Evolutionary conservation across 441 rosid species (phyloP).

Genomic region (Bruguiera hainesii): DNA sequence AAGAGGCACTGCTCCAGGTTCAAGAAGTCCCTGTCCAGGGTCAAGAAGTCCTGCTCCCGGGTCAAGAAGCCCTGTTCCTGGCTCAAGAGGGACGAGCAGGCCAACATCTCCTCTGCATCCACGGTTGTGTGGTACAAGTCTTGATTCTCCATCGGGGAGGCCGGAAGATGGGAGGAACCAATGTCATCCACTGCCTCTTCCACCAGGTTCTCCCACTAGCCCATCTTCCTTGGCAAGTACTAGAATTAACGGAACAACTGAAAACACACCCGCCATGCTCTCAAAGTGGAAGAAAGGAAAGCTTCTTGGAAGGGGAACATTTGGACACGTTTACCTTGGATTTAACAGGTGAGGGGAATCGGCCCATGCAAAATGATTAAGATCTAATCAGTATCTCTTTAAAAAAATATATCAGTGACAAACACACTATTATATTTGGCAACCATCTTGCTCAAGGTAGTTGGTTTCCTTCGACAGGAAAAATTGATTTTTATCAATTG

Average conservation of each 20-base stretch:
- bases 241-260: conserved; percentile 36
- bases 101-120: conserved; percentile 78
- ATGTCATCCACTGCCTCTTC: conserved; percentile 81
- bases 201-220: conserved; percentile 87
- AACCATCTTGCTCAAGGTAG: background rate
- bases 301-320: conserved; percentile 89
- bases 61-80: conserved; percentile 58
- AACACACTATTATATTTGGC: no score
- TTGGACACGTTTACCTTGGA: conserved; percentile 87
- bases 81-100: conserved; percentile 57
- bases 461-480: background rate
- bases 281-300: conserved; percentile 92
- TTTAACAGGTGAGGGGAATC: conserved; percentile 68
- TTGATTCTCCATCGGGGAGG: conserved; percentile 66
- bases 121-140: conserved; percentile 39
- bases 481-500: background rate
- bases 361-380: background rate
- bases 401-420: no score
- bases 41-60: conserved; percentile 30
- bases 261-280: conserved; percentile 30
- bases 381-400: background rate
- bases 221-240: conserved; percentile 54
- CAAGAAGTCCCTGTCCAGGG: conserved; percentile 29
- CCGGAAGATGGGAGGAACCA: conserved; percentile 60
- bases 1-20: conserved; percentile 20